These are phyloP conservation scores for Colletotrichum theobromicola DNA, from an alignment of 2,329 filamentous ascomycete genomes.

Conservation along the genomic window DNA sequence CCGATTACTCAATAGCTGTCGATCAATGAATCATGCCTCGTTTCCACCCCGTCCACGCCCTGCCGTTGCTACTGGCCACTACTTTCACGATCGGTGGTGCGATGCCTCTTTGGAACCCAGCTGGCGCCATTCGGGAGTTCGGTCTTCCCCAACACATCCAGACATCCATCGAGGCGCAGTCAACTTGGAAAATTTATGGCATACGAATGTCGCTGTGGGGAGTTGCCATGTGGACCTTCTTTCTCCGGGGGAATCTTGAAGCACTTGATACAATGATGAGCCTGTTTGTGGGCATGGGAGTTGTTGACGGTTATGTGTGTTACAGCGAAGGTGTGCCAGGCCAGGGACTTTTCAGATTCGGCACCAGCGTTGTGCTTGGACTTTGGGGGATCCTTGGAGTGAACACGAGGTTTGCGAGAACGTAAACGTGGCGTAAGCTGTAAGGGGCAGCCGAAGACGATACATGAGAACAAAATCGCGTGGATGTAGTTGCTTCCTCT, in stretches of 20 bases:
- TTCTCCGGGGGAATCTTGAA: constrained; percentile 23
- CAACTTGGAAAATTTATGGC: constrained; percentile 31
- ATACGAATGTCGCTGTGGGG: constrained; percentile 25
- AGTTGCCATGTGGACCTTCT: constrained; percentile 26
- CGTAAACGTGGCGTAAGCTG: accelerated
- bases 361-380: constrained; percentile 1
- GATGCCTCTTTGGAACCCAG: constrained; percentile 35
- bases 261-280: constrained; percentile 26
- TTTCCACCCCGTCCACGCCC: constrained; percentile 24
- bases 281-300: constrained; percentile 23
- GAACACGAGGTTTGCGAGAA: neutral
- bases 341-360: constrained; percentile 19
- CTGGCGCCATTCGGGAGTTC: constrained; percentile 35
- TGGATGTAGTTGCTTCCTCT: neutral
- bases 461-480: too few species aligned
- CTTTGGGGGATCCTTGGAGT: constrained; percentile 25
- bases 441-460: too few species aligned
- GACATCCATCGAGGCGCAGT: constrained; percentile 32
- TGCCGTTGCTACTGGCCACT: constrained; percentile 31
- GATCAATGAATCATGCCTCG: neutral
- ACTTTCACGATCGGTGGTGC: constrained; percentile 35
- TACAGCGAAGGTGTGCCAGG: constrained; percentile 25
- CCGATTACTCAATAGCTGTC: accelerated
- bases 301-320: constrained; percentile 28
- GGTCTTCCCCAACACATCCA: constrained; percentile 35